Percentiles rank a stretch among this genome's conserved stretches.
phyloP scores from a whole-genome alignment of 768 basidiomycete species.

The Pholiota microspora region DNA sequence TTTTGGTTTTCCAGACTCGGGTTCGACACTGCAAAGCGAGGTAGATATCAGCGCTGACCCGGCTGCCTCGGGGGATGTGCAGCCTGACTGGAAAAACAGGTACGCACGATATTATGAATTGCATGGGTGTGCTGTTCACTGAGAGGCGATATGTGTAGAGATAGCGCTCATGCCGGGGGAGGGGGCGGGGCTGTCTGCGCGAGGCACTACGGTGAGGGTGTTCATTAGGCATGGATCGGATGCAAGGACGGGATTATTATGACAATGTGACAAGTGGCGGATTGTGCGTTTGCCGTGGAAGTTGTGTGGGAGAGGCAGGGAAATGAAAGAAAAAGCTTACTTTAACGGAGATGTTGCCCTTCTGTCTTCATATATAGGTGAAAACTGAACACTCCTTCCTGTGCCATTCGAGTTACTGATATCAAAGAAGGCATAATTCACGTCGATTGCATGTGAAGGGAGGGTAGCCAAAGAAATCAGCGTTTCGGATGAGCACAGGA shows the following conservation, averaged over 20 bases:
- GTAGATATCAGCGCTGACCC: not conserved
- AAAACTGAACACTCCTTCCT: slow-evolving; percentile 19
- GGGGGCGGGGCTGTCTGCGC: slow-evolving; percentile 21
- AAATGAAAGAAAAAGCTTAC: slow-evolving; percentile 10
- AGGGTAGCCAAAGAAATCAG: slow-evolving; percentile 8
- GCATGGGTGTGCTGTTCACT: slow-evolving; percentile 40
- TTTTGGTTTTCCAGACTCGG: slow-evolving; percentile 35
- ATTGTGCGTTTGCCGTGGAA: not conserved
- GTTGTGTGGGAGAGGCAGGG: not conserved
- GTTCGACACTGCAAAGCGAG: slow-evolving; percentile 39
- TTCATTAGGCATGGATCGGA: not conserved
- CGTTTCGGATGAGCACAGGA: slow-evolving; percentile 16
- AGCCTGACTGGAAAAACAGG: not conserved
- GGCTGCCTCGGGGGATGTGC: not conserved
- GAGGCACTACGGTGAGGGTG: slow-evolving; percentile 11
- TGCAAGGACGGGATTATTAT: too few species aligned
- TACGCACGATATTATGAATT: slow-evolving; percentile 53
- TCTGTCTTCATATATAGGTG: slow-evolving; percentile 17
- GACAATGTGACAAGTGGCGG: too few species aligned
- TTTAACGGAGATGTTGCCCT: slow-evolving; percentile 20
- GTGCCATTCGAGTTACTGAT: slow-evolving; percentile 28
- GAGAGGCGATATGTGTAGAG: slow-evolving; percentile 52
- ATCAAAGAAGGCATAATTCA: not conserved
- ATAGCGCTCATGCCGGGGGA: slow-evolving; percentile 39
- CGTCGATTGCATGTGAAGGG: not conserved